phyloP scores from a whole-genome alignment of 306 rosid species.

The Dryas octopetala region DNA sequence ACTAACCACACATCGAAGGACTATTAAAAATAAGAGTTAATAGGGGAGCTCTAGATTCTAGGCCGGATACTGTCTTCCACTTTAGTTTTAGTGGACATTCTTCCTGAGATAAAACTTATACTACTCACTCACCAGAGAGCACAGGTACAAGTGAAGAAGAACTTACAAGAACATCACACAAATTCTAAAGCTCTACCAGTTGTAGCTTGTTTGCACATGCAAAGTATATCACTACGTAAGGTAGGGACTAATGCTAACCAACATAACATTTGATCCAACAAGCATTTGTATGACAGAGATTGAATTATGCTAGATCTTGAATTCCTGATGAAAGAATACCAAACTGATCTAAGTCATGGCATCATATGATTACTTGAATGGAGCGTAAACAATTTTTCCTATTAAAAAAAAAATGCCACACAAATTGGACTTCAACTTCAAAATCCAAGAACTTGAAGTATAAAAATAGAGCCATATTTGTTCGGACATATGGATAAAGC shows the following conservation, averaged over 20 bases:
- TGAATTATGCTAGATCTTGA: not conserved
- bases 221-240: not conserved
- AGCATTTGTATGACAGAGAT: not conserved
- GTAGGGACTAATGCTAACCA: not conserved
- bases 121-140: not conserved
- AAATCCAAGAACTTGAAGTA: not conserved
- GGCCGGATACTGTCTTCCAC: not conserved
- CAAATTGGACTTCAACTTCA: not conserved
- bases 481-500: not conserved
- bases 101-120: not conserved
- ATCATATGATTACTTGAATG: not conserved
- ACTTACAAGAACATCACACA: not conserved
- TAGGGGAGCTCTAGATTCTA: not conserved
- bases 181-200: not conserved
- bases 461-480: not conserved
- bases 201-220: not conserved
- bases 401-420: too few relatives aligned
- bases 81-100: not conserved
- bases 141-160: not conserved
- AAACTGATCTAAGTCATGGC: constrained; percentile 1
- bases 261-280: not conserved
- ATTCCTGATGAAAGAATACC: not conserved
- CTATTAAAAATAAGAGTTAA: not conserved
- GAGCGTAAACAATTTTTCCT: too few relatives aligned
- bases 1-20: constrained; percentile 3